These are phyloP conservation scores for Sanghuangporus sanghuang DNA, from an alignment of 1,284 basidiomycete genomes.

Conservation along the genomic window DNA sequence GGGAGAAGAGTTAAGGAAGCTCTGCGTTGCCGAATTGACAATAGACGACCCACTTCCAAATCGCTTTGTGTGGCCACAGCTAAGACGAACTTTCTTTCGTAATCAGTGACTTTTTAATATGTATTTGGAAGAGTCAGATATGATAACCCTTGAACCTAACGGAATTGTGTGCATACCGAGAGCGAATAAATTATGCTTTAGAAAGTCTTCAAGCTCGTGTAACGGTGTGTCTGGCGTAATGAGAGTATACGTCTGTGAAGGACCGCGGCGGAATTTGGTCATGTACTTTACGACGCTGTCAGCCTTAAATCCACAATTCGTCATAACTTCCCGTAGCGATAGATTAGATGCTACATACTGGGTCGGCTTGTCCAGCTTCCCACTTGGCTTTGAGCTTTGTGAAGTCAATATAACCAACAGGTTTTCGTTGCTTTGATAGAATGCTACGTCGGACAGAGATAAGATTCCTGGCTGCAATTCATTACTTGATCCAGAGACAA, in stretches of 20 bases:
- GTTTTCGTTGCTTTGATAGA: constrained; percentile 63
- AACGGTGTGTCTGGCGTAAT: constrained; percentile 79
- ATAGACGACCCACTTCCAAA: constrained; percentile 49
- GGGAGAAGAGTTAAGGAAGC: neutral
- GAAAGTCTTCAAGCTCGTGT: constrained; percentile 71
- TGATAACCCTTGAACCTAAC: neutral
- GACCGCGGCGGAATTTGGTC: constrained; percentile 68
- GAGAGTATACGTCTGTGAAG: constrained; percentile 66
- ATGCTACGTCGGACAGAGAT: constrained; percentile 45
- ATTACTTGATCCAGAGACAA: constrained; percentile 4
- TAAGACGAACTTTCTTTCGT: constrained; percentile 78
- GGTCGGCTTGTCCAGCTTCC: constrained; percentile 65
- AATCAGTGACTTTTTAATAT: constrained; percentile 64
- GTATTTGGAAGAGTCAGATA: neutral
- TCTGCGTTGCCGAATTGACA: constrained; percentile 4
- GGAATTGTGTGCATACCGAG: constrained; percentile 45
- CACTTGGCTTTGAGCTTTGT: constrained; percentile 69
- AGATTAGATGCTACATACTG: constrained; percentile 42
- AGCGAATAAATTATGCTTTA: constrained; percentile 68
- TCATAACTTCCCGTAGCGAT: neutral
- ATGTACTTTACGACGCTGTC: constrained; percentile 66
- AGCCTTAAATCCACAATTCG: constrained; percentile 33
- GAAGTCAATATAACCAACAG: constrained; percentile 80
- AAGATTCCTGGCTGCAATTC: neutral
- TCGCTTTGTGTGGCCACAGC: constrained; percentile 79